A percentile compares a stretch with the other conserved stretches of the same genome.
phyloP scores from a whole-genome alignment of 805 yeast genomes.

The Komagataella pastoris region DNA sequence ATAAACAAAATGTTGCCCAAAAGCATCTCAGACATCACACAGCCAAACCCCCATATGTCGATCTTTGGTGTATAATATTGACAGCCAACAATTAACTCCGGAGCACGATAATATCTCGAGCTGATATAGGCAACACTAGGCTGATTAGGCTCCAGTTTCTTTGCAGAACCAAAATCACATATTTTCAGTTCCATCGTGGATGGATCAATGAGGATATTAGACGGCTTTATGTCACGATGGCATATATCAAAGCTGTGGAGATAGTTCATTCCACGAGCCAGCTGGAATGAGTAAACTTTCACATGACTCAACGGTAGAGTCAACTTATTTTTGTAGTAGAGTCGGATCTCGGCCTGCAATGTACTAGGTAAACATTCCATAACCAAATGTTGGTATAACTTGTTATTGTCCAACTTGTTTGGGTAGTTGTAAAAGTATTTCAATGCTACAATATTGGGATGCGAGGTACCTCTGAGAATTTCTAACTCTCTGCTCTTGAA shows the following conservation, averaged over 20 bases:
- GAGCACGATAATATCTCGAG: conserved; percentile 91
- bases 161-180: conserved; percentile 82
- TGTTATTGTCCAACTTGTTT: conserved; percentile 41
- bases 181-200: conserved; percentile 51
- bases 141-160: conserved; percentile 61
- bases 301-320: conserved; percentile 62
- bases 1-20: conserved; percentile 92
- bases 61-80: conserved; percentile 80
- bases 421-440: conserved; percentile 61
- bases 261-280: conserved; percentile 74
- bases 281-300: conserved; percentile 66
- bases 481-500: conserved; percentile 75
- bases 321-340: conserved; percentile 45
- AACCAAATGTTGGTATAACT: conserved; percentile 66
- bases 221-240: conserved; percentile 78
- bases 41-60: conserved; percentile 97
- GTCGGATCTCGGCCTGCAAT: conserved; percentile 61
- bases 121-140: conserved; percentile 94
- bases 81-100: conserved; percentile 88
- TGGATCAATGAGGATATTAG: conserved; percentile 70
- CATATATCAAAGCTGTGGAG: conserved; percentile 70
- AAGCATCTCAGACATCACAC: conserved; percentile 90
- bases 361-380: conserved; percentile 85
- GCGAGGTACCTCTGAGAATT: conserved; percentile 59
- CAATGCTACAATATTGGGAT: conserved; percentile 65